A percentile compares a stretch with the other conserved stretches of the same genome.
Conservation (phyloP, 2,329 filamentous ascomycete genomes). For the Aspergillus sp. region DNA sequence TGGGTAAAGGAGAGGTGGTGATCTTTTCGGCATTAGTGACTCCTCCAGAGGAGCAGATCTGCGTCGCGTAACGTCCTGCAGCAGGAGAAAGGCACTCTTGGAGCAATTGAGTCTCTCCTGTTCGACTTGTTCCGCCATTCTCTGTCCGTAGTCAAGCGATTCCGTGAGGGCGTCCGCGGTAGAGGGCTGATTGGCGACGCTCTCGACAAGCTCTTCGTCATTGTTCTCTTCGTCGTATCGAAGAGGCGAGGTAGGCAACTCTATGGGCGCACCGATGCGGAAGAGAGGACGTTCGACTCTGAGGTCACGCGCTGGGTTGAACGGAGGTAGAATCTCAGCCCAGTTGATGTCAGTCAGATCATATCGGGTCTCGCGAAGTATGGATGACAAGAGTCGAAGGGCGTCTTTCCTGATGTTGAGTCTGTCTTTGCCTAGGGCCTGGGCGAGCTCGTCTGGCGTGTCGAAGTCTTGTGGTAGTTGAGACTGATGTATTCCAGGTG, state of each 20-base stretch:
- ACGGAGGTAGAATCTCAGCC: constrained; percentile 19
- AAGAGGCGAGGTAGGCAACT: constrained; percentile 33
- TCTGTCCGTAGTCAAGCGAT: not conserved
- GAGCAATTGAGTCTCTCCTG: constrained; percentile 27
- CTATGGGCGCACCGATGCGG: constrained; percentile 40
- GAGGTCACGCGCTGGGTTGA: constrained; percentile 22
- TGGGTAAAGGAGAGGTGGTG: no score
- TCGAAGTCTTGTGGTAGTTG: not conserved
- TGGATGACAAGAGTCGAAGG: constrained; percentile 29
- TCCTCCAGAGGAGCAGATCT: constrained; percentile 21
- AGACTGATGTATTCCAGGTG: constrained; percentile 12
- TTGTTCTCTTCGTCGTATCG: not conserved
- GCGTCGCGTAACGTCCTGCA: constrained; percentile 28
- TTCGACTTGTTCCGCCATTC: constrained; percentile 5
- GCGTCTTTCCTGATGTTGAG: constrained; percentile 30
- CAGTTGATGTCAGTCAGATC: constrained; percentile 13
- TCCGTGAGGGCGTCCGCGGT: not conserved
- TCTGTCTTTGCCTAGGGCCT: constrained; percentile 27
- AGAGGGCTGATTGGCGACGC: not conserved
- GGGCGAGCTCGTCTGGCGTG: constrained; percentile 2
- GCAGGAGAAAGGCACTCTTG: constrained; percentile 17
- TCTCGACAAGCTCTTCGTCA: not conserved
- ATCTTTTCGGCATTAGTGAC: not conserved
- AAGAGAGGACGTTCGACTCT: constrained; percentile 50
- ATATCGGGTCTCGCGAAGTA: constrained; percentile 18